Conservation (phyloP, 768 basidiomycete species). For the Pholiota molesta region DNA sequence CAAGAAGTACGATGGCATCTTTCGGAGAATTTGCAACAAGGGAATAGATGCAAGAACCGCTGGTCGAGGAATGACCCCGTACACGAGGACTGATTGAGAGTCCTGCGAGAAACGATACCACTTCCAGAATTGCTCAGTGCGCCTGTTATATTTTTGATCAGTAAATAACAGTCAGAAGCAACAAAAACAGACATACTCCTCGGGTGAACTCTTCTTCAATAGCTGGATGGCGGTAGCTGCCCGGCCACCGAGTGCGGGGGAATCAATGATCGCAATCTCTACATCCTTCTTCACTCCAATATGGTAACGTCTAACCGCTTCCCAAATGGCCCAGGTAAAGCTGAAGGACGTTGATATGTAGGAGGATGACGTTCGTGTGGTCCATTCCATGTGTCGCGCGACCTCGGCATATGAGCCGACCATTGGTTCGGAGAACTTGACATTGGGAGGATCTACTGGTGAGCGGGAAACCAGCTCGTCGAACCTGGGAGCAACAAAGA, state of each 20-base stretch:
- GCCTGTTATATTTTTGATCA: slow-evolving; percentile 38
- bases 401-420: slow-evolving; percentile 64
- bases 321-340: slow-evolving; percentile 84
- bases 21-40: slow-evolving; percentile 62
- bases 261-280: slow-evolving; percentile 80
- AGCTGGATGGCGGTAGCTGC: slow-evolving; percentile 70
- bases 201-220: slow-evolving; percentile 50
- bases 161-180: slow-evolving; percentile 3
- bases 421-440: slow-evolving; percentile 29
- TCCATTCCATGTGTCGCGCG: slow-evolving; percentile 76
- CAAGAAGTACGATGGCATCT: slow-evolving; percentile 74
- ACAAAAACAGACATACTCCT: slow-evolving; percentile 50
- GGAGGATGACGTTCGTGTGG: slow-evolving; percentile 67
- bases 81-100: slow-evolving; percentile 74
- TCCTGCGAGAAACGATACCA: slow-evolving; percentile 78
- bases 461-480: slow-evolving; percentile 46
- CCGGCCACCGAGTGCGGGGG: slow-evolving; percentile 54
- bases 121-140: slow-evolving; percentile 68
- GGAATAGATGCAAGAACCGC: slow-evolving; percentile 75
- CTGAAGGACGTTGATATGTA: slow-evolving; percentile 81
- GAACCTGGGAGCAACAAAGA: slow-evolving; percentile 72
- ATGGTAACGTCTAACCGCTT: slow-evolving; percentile 76
- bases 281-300: slow-evolving; percentile 73
- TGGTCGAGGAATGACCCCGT: slow-evolving; percentile 65
- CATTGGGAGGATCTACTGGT: slow-evolving; percentile 33